Conservation (phyloP, 441 rosid genomes). For the Adansonia gregorii region DNA sequence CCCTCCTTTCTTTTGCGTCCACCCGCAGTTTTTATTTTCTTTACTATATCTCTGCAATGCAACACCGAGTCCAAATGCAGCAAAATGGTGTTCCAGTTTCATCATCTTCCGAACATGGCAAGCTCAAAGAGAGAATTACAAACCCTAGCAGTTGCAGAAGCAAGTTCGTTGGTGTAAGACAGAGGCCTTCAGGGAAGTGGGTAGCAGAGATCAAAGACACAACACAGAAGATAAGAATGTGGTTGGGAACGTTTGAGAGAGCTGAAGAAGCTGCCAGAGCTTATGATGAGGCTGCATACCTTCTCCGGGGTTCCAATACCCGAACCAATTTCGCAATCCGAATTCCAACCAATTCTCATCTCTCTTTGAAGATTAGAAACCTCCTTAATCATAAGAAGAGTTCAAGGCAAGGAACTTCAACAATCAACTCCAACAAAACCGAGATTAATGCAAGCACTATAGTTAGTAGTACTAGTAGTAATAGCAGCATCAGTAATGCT, state of each 20-base stretch:
- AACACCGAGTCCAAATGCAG: slow-evolving; percentile 26
- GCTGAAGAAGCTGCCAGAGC: slow-evolving; percentile 89
- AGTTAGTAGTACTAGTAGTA: neutral
- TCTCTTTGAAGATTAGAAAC: slow-evolving; percentile 65
- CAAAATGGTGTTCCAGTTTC: slow-evolving; percentile 34
- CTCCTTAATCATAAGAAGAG: slow-evolving; percentile 66
- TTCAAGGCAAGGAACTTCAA: slow-evolving; percentile 41
- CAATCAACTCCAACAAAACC: slow-evolving; percentile 30
- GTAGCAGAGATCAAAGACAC: slow-evolving; percentile 94
- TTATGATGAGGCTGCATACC: slow-evolving; percentile 85
- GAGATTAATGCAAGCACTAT: slow-evolving; percentile 31
- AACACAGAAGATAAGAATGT: slow-evolving; percentile 81
- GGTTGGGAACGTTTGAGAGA: slow-evolving; percentile 86
- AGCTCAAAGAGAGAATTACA: slow-evolving; percentile 34
- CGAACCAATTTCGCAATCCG: slow-evolving; percentile 72
- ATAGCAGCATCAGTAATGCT: neutral
- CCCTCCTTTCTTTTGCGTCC: slow-evolving; percentile 8
- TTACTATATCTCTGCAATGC: slow-evolving; percentile 38
- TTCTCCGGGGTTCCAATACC: slow-evolving; percentile 86
- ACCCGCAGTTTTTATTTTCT: neutral
- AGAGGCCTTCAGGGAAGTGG: slow-evolving; percentile 92
- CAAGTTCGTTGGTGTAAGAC: slow-evolving; percentile 83
- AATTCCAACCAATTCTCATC: slow-evolving; percentile 49
- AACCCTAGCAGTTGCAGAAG: slow-evolving; percentile 40
- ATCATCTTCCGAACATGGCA: slow-evolving; percentile 34